A percentile compares a stretch with the other conserved stretches of the same genome.
Evolutionary conservation across 257 asterid genomes (phyloP).

Genomic region (Nicotiana sylvestris): DNA sequence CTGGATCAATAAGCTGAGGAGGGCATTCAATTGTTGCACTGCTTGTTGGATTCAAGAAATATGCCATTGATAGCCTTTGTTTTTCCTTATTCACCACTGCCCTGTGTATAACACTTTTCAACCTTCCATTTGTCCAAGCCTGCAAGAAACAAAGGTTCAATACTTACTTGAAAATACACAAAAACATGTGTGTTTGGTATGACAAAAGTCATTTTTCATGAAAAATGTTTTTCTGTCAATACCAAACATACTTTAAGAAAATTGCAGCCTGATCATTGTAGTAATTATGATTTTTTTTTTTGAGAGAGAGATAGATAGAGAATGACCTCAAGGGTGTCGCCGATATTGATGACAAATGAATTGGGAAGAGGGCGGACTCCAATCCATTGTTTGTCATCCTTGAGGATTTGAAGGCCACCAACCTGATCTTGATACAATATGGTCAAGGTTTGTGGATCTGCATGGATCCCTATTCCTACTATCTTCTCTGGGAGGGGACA

Average conservation of each 20-base stretch:
- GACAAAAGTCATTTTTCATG: background rate
- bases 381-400: slow-evolving; percentile 12
- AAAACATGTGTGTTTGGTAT: background rate
- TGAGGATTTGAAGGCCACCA: slow-evolving; percentile 28
- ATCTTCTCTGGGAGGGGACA: slow-evolving; percentile 23
- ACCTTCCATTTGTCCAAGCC: slow-evolving; percentile 32
- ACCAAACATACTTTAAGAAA: background rate
- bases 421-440: slow-evolving; percentile 19
- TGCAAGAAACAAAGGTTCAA: background rate
- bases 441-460: slow-evolving; percentile 25
- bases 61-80: slow-evolving; percentile 23
- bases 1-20: slow-evolving; percentile 17
- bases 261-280: background rate
- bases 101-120: slow-evolving; percentile 25
- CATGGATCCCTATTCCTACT: slow-evolving; percentile 24
- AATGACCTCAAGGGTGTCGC: slow-evolving; percentile 30
- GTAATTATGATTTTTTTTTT: background rate
- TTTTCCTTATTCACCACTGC: slow-evolving; percentile 24
- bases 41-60: slow-evolving; percentile 25
- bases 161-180: background rate
- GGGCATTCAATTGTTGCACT: slow-evolving; percentile 16
- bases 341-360: slow-evolving; percentile 26
- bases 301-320: background rate
- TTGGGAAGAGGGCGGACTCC: slow-evolving; percentile 19
- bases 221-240: background rate